These are phyloP conservation scores for Austroboletus niveus DNA, from an alignment of 1,284 basidiomycete species.

Conservation along the genomic window DNA sequence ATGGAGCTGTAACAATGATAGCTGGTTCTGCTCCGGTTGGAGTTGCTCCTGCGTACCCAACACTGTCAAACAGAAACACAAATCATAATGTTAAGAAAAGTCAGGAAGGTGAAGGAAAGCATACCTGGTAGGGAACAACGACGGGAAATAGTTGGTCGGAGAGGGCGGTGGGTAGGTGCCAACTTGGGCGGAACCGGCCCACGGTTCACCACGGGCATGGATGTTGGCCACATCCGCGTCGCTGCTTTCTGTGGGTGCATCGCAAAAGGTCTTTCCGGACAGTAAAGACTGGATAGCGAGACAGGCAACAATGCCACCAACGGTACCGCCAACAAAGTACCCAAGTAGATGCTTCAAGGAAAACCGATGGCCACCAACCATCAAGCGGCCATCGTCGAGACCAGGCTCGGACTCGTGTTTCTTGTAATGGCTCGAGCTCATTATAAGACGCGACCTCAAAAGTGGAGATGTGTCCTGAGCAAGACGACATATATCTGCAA, in stretches of 20 bases:
- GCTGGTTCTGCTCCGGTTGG: slow-evolving; percentile 83
- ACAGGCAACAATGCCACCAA: too few species aligned
- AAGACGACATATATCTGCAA: too few species aligned
- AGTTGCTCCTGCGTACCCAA: slow-evolving; percentile 81
- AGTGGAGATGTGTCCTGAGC: too few species aligned
- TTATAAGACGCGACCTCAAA: too few species aligned
- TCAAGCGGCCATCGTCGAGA: too few species aligned
- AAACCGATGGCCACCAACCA: neutral
- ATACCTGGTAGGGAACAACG: slow-evolving; percentile 10
- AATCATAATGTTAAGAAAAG: neutral
- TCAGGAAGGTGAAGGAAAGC: neutral
- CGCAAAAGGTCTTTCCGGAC: too few species aligned
- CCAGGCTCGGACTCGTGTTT: too few species aligned
- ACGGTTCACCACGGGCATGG: neutral
- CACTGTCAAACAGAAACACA: slow-evolving; percentile 23
- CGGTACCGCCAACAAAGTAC: neutral
- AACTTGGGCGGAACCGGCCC: neutral
- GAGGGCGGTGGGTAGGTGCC: neutral
- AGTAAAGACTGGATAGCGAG: too few species aligned
- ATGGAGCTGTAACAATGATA: slow-evolving; percentile 74
- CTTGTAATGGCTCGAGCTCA: too few species aligned
- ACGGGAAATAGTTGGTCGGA: neutral
- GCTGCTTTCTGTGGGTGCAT: too few species aligned
- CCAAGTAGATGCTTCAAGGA: neutral
- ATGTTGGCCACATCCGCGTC: neutral